These are phyloP conservation scores for Smithsoniella earleae DNA, from an alignment of 163 green algal species.

Conservation along the genomic window DNA sequence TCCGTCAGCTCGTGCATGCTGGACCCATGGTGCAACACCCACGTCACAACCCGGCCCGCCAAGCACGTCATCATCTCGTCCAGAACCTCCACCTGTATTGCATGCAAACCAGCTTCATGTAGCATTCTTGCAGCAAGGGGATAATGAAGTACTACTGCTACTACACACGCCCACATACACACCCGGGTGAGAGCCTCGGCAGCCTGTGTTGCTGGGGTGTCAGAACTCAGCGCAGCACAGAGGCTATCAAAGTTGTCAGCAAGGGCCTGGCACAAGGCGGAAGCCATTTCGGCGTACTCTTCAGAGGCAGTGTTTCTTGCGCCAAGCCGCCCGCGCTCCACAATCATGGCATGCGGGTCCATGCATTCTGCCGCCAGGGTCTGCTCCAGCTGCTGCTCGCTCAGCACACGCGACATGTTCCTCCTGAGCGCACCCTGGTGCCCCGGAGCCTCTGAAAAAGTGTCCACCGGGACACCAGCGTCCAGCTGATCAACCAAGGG, in stretches of 20 bases:
- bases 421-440: background rate
- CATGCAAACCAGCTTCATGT: background rate
- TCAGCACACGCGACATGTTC: constrained; percentile 10
- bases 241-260: background rate
- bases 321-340: background rate
- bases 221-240: background rate
- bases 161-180: background rate
- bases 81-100: background rate
- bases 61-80: background rate
- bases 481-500: too few relatives aligned
- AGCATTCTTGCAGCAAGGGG: too few relatives aligned
- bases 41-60: background rate
- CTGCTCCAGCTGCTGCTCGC: constrained; percentile 7
- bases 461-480: too few relatives aligned
- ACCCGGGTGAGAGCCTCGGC: background rate
- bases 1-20: background rate
- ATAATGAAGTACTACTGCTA: too few relatives aligned
- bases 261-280: background rate
- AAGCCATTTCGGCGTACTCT: background rate
- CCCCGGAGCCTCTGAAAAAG: too few relatives aligned
- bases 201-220: background rate
- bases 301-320: background rate
- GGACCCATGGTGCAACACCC: background rate
- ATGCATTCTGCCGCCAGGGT: background rate
- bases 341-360: constrained; percentile 10